These are phyloP conservation scores for Lantana camara DNA, from an alignment of 257 asterid species.

Conservation along the genomic window DNA sequence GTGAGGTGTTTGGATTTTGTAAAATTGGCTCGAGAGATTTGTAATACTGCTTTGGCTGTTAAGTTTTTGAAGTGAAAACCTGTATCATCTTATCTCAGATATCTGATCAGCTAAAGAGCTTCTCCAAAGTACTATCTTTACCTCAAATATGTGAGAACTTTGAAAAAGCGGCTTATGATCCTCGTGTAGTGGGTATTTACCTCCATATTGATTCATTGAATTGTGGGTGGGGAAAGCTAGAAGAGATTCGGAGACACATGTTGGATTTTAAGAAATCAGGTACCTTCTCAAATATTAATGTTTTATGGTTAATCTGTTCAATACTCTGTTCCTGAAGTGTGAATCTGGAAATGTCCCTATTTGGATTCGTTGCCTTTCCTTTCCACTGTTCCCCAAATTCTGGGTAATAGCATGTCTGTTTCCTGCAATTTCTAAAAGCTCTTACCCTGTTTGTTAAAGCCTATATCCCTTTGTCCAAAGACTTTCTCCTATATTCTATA, in stretches of 20 bases:
- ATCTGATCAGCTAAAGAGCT: slow-evolving; percentile 76
- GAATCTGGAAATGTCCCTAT: not conserved
- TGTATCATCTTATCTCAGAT: slow-evolving; percentile 48
- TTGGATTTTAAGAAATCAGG: slow-evolving; percentile 77
- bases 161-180: slow-evolving; percentile 77
- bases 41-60: not conserved
- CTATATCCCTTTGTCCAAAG: not conserved
- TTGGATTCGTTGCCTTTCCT: not conserved
- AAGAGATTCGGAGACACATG: slow-evolving; percentile 74
- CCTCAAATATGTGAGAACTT: slow-evolving; percentile 76
- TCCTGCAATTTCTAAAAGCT: not conserved
- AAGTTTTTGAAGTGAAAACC: slow-evolving; percentile 4
- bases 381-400: not conserved
- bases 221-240: slow-evolving; percentile 88
- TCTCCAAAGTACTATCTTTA: slow-evolving; percentile 62
- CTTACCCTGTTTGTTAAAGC: not conserved
- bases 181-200: slow-evolving; percentile 69
- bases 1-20: not conserved
- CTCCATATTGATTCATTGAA: slow-evolving; percentile 67
- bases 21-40: not conserved
- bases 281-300: no score
- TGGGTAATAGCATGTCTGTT: not conserved
- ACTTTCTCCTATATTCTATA: no score
- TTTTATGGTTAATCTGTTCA: not conserved
- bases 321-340: not conserved